Evolutionary conservation across 208 protist genomes (phyloP).

Genomic region (Leishmania tropica): DNA sequence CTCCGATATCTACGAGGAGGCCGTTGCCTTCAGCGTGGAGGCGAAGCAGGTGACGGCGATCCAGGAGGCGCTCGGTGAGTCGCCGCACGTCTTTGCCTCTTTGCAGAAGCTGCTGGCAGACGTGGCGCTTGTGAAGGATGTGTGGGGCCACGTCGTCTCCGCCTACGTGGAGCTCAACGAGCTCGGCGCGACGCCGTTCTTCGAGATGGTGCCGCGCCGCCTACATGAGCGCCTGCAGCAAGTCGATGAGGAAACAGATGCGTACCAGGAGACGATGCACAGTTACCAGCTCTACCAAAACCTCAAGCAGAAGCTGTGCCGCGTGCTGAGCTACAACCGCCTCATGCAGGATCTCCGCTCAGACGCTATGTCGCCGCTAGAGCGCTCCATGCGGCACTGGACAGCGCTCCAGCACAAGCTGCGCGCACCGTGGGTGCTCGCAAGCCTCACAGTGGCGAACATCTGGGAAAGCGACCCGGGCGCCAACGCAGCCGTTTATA

Average conservation of each 20-base stretch:
- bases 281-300: conserved; percentile 63
- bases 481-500: conserved; percentile 94
- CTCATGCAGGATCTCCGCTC: conserved; percentile 93
- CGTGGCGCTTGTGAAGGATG: conserved; percentile 87
- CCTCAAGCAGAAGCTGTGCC: conserved; percentile 45
- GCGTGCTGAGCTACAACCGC: conserved; percentile 55
- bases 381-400: conserved; percentile 79
- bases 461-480: conserved; percentile 92
- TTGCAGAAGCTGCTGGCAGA: conserved; percentile 83
- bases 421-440: conserved; percentile 90
- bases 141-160: conserved; percentile 86
- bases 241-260: conserved; percentile 55
- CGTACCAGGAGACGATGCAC: conserved; percentile 61
- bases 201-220: conserved; percentile 91
- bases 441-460: conserved; percentile 84
- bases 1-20: conserved; percentile 72
- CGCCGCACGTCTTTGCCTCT: conserved; percentile 42
- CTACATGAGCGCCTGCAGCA: conserved; percentile 81
- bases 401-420: conserved; percentile 83
- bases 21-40: conserved; percentile 59
- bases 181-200: conserved; percentile 93
- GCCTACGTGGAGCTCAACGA: conserved; percentile 81
- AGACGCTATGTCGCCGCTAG: conserved; percentile 93
- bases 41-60: conserved; percentile 77
- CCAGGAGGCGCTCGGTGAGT: conserved; percentile 76